phyloP scores from a whole-genome alignment of 2,329 filamentous ascomycete genomes.

The Didymella pinodella region DNA sequence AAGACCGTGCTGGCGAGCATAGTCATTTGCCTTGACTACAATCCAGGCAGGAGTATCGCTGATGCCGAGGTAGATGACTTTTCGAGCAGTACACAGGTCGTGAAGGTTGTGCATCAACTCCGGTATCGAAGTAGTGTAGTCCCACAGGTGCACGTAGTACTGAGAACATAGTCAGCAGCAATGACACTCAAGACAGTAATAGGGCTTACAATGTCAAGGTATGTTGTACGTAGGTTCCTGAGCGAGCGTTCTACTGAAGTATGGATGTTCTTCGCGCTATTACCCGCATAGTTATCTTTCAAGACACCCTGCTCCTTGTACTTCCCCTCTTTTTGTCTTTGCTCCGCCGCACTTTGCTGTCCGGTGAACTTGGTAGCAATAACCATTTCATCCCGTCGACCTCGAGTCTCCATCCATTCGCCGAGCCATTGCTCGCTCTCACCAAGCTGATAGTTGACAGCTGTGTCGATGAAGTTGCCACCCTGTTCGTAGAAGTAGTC shows the following conservation, averaged over 20 bases:
- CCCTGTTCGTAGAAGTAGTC: conserved; percentile 72
- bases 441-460: conserved; percentile 51
- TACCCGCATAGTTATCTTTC: conserved; percentile 36
- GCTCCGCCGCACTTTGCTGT: conserved; percentile 13
- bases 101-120: conserved; percentile 56
- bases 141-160: conserved; percentile 53
- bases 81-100: conserved; percentile 50
- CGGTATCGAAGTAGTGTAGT: conserved; percentile 53
- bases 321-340: conserved; percentile 15
- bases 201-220: conserved; percentile 63
- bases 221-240: conserved; percentile 61
- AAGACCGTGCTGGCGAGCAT: conserved; percentile 53
- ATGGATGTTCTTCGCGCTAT: conserved; percentile 37
- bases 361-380: conserved; percentile 51
- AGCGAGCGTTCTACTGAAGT: conserved; percentile 31
- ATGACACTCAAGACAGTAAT: conserved; percentile 41
- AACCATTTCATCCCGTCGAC: conserved; percentile 52
- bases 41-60: conserved; percentile 55
- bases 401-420: conserved; percentile 53
- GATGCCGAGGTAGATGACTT: conserved; percentile 57
- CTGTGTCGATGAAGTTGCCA: conserved; percentile 77
- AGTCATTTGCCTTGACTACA: conserved; percentile 35
- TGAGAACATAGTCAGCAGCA: conserved; percentile 36
- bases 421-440: conserved; percentile 55
- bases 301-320: conserved; percentile 22